Percentiles rank a stretch among this genome's conserved stretches.
Conservation (phyloP, 208 protist species). For the Acanthamoeba lenticulata region DNA sequence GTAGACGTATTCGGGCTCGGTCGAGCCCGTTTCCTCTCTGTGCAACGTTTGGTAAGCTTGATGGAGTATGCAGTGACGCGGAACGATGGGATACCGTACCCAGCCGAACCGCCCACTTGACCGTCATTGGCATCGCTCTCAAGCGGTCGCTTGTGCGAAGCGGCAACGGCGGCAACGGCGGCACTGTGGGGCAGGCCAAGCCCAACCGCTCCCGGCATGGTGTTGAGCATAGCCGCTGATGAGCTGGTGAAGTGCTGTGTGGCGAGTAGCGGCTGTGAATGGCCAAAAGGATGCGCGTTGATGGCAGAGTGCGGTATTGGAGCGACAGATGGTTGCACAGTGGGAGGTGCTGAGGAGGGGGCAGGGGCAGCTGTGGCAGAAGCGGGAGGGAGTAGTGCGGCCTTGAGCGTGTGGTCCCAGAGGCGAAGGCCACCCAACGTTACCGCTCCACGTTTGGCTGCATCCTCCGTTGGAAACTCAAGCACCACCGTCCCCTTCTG, state of each 20-base stretch:
- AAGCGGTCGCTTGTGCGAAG: neutral
- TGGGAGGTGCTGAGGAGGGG: neutral
- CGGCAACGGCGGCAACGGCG: neutral
- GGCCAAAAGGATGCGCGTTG: neutral
- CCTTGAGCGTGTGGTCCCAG: neutral
- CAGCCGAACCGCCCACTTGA: neutral
- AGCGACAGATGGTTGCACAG: neutral
- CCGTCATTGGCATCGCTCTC: neutral
- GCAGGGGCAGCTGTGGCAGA: neutral
- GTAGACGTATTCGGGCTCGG: neutral
- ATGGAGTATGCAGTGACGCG: neutral
- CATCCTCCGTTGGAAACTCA: conserved; percentile 12
- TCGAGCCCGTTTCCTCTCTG: neutral
- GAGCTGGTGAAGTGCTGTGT: neutral
- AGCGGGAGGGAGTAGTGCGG: neutral
- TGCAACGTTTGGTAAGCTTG: neutral
- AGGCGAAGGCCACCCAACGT: neutral
- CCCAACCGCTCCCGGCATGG: neutral
- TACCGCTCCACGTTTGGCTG: neutral
- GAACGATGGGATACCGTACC: neutral
- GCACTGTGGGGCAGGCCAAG: too few species aligned
- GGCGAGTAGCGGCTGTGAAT: too few species aligned
- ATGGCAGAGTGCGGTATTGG: neutral
- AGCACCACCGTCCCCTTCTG: neutral
- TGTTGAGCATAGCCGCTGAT: too few species aligned